phyloP scores from a whole-genome alignment of 805 yeast species.

The Candida succiphila region DNA sequence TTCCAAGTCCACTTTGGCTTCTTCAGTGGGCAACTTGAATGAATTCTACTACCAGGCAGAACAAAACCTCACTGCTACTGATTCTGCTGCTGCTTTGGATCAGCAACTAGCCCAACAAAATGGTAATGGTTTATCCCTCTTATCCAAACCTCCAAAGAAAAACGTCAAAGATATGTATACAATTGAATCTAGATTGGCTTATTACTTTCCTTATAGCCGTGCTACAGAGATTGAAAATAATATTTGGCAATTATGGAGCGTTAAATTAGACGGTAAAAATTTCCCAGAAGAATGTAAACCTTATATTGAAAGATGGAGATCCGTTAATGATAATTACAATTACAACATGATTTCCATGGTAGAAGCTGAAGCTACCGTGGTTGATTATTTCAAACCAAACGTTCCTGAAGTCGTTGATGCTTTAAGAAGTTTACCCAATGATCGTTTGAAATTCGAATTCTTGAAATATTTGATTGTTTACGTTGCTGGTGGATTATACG shows the following conservation, averaged over 20 bases:
- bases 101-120: too few relatives aligned
- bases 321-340: constrained; percentile 18
- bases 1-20: not conserved
- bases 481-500: constrained; percentile 51
- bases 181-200: constrained; percentile 18
- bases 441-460: constrained; percentile 39
- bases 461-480: constrained; percentile 42
- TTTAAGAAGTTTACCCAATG: constrained; percentile 35
- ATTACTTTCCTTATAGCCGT: constrained; percentile 19
- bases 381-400: constrained; percentile 9
- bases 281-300: constrained; percentile 21
- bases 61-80: not conserved
- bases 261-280: constrained; percentile 6
- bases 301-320: constrained; percentile 24
- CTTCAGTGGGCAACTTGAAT: constrained; percentile 1
- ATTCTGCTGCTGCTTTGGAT: not conserved
- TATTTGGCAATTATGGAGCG: constrained; percentile 21
- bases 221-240: constrained; percentile 17
- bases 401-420: constrained; percentile 40
- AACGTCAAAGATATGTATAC: constrained; percentile 19
- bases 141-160: constrained; percentile 11
- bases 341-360: constrained; percentile 11
- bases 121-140: not conserved
- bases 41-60: not conserved
- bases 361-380: constrained; percentile 9